A percentile compares a stretch with the other conserved stretches of the same genome.
Evolutionary conservation across 208 protist genomes (phyloP).

Genomic region (Acanthamoeba quina): DNA sequence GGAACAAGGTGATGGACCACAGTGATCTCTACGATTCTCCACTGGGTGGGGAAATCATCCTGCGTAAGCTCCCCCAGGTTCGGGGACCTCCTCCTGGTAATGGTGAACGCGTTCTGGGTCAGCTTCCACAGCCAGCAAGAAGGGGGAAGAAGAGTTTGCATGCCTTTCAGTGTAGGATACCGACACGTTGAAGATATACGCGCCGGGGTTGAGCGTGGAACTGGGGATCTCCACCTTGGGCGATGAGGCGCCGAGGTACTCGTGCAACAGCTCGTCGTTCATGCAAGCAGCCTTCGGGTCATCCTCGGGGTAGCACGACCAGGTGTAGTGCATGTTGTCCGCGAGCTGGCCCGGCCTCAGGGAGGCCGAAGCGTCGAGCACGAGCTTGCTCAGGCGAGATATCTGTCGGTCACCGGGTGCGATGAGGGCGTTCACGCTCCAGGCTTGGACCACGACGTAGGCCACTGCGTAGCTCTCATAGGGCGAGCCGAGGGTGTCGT

Average conservation of each 20-base stretch:
- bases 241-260: constrained; percentile 2
- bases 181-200: constrained; percentile 64
- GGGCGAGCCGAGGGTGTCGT: background rate
- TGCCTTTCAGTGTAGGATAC: constrained; percentile 15
- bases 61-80: background rate
- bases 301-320: background rate
- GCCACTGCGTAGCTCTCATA: constrained; percentile 7
- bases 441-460: background rate
- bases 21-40: constrained; percentile 15
- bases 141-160: background rate
- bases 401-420: constrained; percentile 21
- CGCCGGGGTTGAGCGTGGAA: constrained; percentile 32
- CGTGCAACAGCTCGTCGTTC: background rate
- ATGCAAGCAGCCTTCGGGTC: background rate
- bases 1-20: constrained; percentile 13
- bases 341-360: background rate
- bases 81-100: background rate
- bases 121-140: background rate
- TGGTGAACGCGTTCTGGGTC: background rate
- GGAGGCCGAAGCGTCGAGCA: constrained; percentile 31
- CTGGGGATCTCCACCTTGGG: background rate
- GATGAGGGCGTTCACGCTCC: background rate
- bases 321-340: background rate
- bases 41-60: constrained; percentile 25
- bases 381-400: constrained; percentile 7